These are phyloP conservation scores for Ceratocystis papillata DNA, from an alignment of 2,329 filamentous ascomycete species.

Conservation along the genomic window DNA sequence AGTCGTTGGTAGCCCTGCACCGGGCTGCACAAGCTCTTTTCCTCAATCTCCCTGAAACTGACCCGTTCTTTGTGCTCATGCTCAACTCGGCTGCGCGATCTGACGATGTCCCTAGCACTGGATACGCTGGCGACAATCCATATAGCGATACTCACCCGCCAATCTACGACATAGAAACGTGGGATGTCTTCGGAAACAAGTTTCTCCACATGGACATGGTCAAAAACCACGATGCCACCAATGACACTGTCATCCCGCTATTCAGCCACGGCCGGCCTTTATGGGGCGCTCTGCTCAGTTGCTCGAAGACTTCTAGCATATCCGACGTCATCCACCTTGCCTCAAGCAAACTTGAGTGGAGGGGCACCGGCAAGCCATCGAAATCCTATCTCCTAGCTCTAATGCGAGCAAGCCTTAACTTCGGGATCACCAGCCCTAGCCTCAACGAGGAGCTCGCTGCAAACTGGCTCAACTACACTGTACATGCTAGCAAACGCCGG, in stretches of 20 bases:
- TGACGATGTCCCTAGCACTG: not conserved
- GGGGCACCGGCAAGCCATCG: slow-evolving; percentile 6
- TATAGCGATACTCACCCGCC: slow-evolving; percentile 21
- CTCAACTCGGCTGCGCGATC: not conserved
- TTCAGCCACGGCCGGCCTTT: slow-evolving; percentile 22
- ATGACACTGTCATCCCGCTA: not conserved
- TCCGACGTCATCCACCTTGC: slow-evolving; percentile 20
- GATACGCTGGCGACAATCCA: slow-evolving; percentile 1
- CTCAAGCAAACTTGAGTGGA: slow-evolving; percentile 17
- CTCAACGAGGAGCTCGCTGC: slow-evolving; percentile 19
- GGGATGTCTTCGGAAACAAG: slow-evolving; percentile 11
- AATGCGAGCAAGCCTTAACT: slow-evolving; percentile 9
- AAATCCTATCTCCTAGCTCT: slow-evolving; percentile 18
- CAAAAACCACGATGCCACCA: slow-evolving; percentile 13
- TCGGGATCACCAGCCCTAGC: slow-evolving; percentile 9
- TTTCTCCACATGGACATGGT: slow-evolving; percentile 3
- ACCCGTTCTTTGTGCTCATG: slow-evolving; percentile 21
- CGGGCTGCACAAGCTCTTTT: slow-evolving; percentile 22
- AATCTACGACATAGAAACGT: slow-evolving; percentile 19
- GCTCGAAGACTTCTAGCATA: slow-evolving; percentile 16
- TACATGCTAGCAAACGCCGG: slow-evolving; percentile 14
- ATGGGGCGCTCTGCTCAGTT: slow-evolving; percentile 19
- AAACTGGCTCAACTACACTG: slow-evolving; percentile 21
- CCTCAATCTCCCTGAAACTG: slow-evolving; percentile 8
- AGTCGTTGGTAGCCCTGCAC: slow-evolving; percentile 16